Evolutionary conservation across 495 filamentous ascomycete species (phyloP), one percentile per base, ranked within the genome.

Genomic region (Neurospora sp.): DNA sequence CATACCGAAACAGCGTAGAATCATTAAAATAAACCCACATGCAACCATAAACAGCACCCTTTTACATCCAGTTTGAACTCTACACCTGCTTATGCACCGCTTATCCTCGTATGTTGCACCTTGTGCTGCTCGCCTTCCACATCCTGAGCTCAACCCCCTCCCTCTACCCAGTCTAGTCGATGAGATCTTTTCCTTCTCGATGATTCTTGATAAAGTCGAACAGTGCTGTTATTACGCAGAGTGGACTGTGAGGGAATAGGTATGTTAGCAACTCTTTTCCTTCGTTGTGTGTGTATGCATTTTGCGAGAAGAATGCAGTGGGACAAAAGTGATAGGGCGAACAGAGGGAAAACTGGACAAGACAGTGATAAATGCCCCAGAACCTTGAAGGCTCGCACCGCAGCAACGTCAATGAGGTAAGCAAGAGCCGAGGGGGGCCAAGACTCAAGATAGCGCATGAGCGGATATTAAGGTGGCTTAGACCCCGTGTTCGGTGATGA

Each of bases 201-300:
- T 78, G 71, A 71, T 77, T 80, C 39, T 80, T 80, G 37, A 78
- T 61, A n/a, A 72, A 73, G 70, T 80, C 78, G 22, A 73, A 76
- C 8, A 77, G 59, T 8, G 77, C 77, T 8, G 74, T 80, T 68
- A 68, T 41, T 2, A 80, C 40, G 44, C 68, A 61, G 14, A 79
- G 69, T 38, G 75, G 72, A 5, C 78, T 80, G 71, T 22, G 71
- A 42, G 20, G 3, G 6, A 6, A 39, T 9, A 39, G 27, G 44
- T 53, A 61, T 41, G 42, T 68, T 40, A 48, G 22, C 69, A 35
- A 40, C 1, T 10, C 16, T 69, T 71, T 35, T 61, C 22, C 53
- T 14, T 35, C 53, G 27, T 61, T 16, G 12, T 61, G 5, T 8
- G 53, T 7, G 2, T 17, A 12, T 12, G 20, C 53, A 75, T 70